Conservation (phyloP, 768 basidiomycete species). For the Cyclocybe cylindracea region DNA sequence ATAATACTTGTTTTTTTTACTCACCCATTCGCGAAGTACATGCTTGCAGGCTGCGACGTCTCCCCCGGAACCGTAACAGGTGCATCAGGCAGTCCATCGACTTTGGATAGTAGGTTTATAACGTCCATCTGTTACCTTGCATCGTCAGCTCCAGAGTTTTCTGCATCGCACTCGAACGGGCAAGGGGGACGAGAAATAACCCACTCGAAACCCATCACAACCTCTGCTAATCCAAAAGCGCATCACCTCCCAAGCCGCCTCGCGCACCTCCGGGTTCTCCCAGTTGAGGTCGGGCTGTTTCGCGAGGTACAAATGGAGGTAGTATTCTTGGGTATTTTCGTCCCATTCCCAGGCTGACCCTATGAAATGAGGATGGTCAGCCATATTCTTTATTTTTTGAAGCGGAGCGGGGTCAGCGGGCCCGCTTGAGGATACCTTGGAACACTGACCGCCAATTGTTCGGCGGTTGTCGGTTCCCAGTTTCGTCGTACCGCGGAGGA, state of each 20-base stretch:
- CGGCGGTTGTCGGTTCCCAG: constrained; percentile 59
- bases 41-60: constrained; percentile 53
- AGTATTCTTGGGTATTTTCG: constrained; percentile 64
- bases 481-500: constrained; percentile 50
- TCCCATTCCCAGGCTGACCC: constrained; percentile 76
- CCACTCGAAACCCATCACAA: constrained; percentile 73
- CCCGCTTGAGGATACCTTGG: constrained; percentile 41
- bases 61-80: constrained; percentile 51
- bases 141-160: too few species aligned
- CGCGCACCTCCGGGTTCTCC: constrained; percentile 64
- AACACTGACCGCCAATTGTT: constrained; percentile 76
- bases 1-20: too few species aligned
- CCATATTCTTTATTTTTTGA: not conserved
- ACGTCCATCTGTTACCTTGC: constrained; percentile 82
- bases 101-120: constrained; percentile 70
- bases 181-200: constrained; percentile 18
- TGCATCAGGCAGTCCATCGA: constrained; percentile 65
- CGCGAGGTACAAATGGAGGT: constrained; percentile 65
- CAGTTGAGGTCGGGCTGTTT: constrained; percentile 81
- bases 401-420: too few species aligned
- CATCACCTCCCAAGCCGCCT: constrained; percentile 66
- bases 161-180: not conserved
- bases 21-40: constrained; percentile 63
- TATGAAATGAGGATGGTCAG: constrained; percentile 17
- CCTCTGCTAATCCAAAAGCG: constrained; percentile 74